Evolutionary conservation across 202 grass and related monocot species (phyloP), one percentile per base, ranked within the genome.

Genomic region (Setaria italica): DNA sequence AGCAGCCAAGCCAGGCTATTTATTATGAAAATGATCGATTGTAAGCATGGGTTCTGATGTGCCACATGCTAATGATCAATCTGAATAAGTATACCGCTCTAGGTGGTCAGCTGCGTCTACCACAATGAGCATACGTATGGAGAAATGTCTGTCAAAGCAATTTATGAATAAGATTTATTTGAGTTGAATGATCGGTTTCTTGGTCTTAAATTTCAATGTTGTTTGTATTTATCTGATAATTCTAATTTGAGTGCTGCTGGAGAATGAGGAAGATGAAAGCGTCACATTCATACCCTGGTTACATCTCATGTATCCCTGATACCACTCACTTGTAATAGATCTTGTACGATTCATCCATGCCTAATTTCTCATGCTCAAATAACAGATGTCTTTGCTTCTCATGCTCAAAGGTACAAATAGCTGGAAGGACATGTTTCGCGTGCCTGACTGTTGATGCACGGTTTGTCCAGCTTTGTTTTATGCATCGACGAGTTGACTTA

Each of bases 31-130:
- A 42, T 41, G 9, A 42, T 82, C 39, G 29, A 80, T 48, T 84
- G 53, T 59, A 74, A 84, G 67, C 88, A 42, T 78, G 25, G 25
- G 25, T 25, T 25, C 25, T 25, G 34, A 76, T 70, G 49, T 62
- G 20, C 14, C 32, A 2, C 42, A 32, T 83, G 54, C 33, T 73
- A 12, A 7, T 56, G 53, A 7, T 65, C 14, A 5, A 9, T 75
- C 75, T 81, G 21, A 92, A 95, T 89, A 87, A 90, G 7, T 29
- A 29, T 54, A 64, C 41, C 71, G 86, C 88, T 93, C 93, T 91
- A 85, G 90, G 93, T 95, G 90, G 90, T 91, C 73, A 51, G 86
- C 85, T 91, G 80, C 50, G 88, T 95, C 88, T 95, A 48, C 90
- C 86, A 95, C 88, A 87, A 85, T 93, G 93, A 93, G 93, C 88